Evolutionary conservation across 345 rosid genomes (phyloP), one percentile per base, ranked within the genome.

Genomic region (Aurinia saxatilis): DNA sequence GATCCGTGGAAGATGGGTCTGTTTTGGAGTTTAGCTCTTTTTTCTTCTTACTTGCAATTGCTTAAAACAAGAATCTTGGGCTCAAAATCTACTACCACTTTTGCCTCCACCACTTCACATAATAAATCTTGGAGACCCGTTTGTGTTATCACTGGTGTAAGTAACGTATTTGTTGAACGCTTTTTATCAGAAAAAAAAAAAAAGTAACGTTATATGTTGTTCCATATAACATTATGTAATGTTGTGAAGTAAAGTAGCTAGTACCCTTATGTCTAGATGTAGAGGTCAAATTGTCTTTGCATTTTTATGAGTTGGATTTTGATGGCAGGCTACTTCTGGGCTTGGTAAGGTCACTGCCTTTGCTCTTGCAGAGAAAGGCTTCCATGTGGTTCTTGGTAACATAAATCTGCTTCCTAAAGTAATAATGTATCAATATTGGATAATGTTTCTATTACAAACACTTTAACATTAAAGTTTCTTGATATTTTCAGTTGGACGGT

Each of bases 101-200:
- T 67, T 14, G 72, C 68, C 34, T 56, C 77, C 29, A 30, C 14
- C 44, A 70, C 72, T 57, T 55, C 52, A 34, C 46, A 46, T 15
- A 55, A 33, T 56, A 67, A 56, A 17, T 55, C 70, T 29, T 44
- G 13, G 4, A 78, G 53, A 64, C 89, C 81, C 57, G 64, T 87
- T 71, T 92, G 96, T 73, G 62, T 85, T 37, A 65, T 88, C 31
- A 86, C 96, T 21, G 90, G 96, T 25, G 93, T 85, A 77, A 73
- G 81, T 49, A 15, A 47, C 66, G 16, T 16, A 35, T 2, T 11
- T 23, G 21, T 40, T 17, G 11, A n/a, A n/a, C n/a, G n/a, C n/a
- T n/a, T n/a, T n/a, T n/a, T n/a, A n/a, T n/a, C n/a, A n/a, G n/a
- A n/a, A n/a, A n/a, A n/a, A n/a, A n/a, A n/a, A n/a, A n/a, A n/a